Conservation (phyloP, 352 stramenopile species). For the Phytophthora brassicae region DNA sequence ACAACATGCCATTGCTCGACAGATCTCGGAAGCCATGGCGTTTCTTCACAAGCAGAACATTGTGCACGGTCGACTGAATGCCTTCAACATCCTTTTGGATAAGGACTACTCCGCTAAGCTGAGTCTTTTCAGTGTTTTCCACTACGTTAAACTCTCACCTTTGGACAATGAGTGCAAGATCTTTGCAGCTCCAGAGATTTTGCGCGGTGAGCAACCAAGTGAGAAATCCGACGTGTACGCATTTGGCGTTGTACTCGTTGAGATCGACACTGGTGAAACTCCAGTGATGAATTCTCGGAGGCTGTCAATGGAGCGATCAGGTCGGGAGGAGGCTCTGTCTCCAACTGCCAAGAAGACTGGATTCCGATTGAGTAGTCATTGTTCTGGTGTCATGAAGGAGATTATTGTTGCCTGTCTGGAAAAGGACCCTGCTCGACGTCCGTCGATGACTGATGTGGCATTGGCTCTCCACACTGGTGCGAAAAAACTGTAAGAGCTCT, state of each 20-base stretch:
- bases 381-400: conserved; percentile 66
- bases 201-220: conserved; percentile 67
- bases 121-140: conserved; percentile 77
- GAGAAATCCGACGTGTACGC: conserved; percentile 76
- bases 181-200: conserved; percentile 72
- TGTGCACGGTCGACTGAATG: conserved; percentile 73
- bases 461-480: conserved; percentile 61
- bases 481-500: conserved; percentile 46
- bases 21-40: conserved; percentile 66
- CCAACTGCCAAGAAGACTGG: conserved; percentile 47
- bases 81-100: conserved; percentile 81
- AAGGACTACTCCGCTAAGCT: conserved; percentile 66
- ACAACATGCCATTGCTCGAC: conserved; percentile 65
- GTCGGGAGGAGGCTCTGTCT: conserved; percentile 34
- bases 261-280: conserved; percentile 72
- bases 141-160: conserved; percentile 74
- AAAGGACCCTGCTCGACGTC: conserved; percentile 47
- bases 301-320: conserved; percentile 36
- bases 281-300: conserved; percentile 62
- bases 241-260: conserved; percentile 78
- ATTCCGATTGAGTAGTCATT: conserved; percentile 56
- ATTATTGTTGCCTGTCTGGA: conserved; percentile 66
- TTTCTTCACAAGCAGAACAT: conserved; percentile 75
- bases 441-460: conserved; percentile 64
- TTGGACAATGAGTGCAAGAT: conserved; percentile 66